Percentiles rank a stretch among this genome's conserved stretches.
Evolutionary conservation across 2,329 filamentous ascomycete genomes (phyloP).

Genomic region (Monilinia aucupariae): DNA sequence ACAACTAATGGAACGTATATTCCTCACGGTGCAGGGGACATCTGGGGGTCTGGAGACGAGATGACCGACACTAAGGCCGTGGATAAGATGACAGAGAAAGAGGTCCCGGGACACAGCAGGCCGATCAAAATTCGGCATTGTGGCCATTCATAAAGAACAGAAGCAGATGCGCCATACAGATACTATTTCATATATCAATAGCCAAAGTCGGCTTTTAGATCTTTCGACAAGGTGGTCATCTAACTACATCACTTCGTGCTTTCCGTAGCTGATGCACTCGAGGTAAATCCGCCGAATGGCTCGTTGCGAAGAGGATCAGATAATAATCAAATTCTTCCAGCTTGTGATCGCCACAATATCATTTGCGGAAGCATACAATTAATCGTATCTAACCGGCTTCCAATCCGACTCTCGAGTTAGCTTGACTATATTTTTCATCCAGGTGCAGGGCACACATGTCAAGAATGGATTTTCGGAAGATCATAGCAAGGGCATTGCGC

Average conservation of each 20-base stretch:
- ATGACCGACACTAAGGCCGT: neutral
- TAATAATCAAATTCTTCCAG: neutral
- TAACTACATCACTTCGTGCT: neutral
- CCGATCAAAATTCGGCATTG: neutral
- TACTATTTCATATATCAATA: neutral
- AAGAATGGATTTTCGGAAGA: constrained; percentile 1
- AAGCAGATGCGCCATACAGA: neutral
- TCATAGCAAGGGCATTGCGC: neutral
- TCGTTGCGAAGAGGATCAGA: constrained; percentile 2
- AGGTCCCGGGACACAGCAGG: neutral
- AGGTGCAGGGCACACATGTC: neutral
- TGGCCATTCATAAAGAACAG: neutral
- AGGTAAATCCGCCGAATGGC: neutral
- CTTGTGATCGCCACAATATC: neutral
- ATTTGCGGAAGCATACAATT: neutral
- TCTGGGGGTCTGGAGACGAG: neutral
- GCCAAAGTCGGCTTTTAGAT: neutral
- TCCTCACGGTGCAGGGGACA: neutral
- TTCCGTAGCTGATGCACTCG: neutral
- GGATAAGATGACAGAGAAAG: neutral
- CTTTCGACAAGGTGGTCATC: neutral
- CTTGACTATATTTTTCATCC: neutral
- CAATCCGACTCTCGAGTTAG: constrained; percentile 4
- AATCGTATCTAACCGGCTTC: neutral
- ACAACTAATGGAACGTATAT: constrained; percentile 5